Base-by-base conservation (phyloP, 1,139 yeast species). In the Nakaseomyces uthaithaninus region DNA sequence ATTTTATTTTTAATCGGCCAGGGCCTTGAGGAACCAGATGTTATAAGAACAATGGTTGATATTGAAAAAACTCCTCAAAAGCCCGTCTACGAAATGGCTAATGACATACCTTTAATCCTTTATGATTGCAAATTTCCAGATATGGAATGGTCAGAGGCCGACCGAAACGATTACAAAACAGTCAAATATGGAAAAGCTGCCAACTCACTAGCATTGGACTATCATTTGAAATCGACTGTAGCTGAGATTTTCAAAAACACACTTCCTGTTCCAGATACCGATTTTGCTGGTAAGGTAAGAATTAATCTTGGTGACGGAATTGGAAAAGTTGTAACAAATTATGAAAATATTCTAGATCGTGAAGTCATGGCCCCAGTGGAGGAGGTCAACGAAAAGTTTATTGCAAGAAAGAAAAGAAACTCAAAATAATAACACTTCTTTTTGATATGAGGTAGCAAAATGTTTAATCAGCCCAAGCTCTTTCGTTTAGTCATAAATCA, bases 21-120 rank as follows among this genome's bases (percentile, higher is more conserved):
- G 59, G 68, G 68, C 14, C 68, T 75, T 22, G 99, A 93, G 60
- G 46, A 60, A 0, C 79, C 85, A 0, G 57, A 63, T 0, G 59
- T 87, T 1, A 67, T 93, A 1, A 59, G 60, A 11, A 72, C 76
- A 1, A 64, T 93, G 45, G 59, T 89, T 42, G 72, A 89, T 53
- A 66, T 75, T 2, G 69, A 67, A 3, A 66, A 64, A 39, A 73
- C 65, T 42, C 87, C 94, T 0, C 65, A 75, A 17, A 76, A 81
- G 48, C 99, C 99, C 0, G 64, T 71, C 10, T 93, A 81, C 57
- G 93, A 80, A 42, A 85, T 91, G 86, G 97, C 95, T 1, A 75
- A 82, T 52, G 97, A 91, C 50, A 66, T 82, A n/a, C 98, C 98
- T 0, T 67, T 93, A 50, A 80, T 91, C 3, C 65, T 93, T 30